Evolutionary conservation across 805 yeast genomes (phyloP), one percentile per base, ranked within the genome.

Genomic region (Candida pseudoglaebosa): DNA sequence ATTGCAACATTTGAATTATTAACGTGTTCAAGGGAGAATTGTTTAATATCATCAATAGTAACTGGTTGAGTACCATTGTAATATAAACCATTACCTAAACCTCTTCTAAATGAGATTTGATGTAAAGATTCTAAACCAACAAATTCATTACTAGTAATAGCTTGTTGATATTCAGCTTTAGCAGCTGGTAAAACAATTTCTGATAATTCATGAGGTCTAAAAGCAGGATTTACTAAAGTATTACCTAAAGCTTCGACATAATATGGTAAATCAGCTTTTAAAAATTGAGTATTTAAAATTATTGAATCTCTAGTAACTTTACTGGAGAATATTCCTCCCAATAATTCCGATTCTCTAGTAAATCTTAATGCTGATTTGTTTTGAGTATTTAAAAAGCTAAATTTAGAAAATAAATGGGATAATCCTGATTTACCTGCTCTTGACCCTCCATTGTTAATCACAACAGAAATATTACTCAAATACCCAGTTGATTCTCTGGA

Each of bases 331-430:
- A 65, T 67, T 60, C 96, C 98, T 51, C 99, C 98, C 49, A 91
- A 74, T 49, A 93, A 78, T 71, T 91, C 99, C 37, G 90, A 71
- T 71, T 93, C 99, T 69, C 99, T 85, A 58, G 89, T 84, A 57
- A 90, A 74, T 72, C 98, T 85, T 61, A 93, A 75, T 17, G 93
- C 96, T 14, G 96, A 84, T 65, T 88, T 87, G 53, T 78, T 63
- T 45, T 73, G 73, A 41, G 96, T 88, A 75, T 84, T 82, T 60
- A 84, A 78, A 73, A 84, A 93, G 54, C 82, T 83, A 65, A 80
- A 89, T 65, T 88, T 78, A 56, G 91, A 78, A 56, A 90, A 75
- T 48, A 89, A 68, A 65, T 91, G 97, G 32, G 97, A 74, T 50
- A 84, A 67, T 68, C 98, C 99, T 40, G 90, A 82, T 49, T 73